Evolutionary conservation across 108 stramenopile genomes (phyloP), one percentile per base, ranked within the genome.

Genomic region (Pseudonitzschia multistriata): DNA sequence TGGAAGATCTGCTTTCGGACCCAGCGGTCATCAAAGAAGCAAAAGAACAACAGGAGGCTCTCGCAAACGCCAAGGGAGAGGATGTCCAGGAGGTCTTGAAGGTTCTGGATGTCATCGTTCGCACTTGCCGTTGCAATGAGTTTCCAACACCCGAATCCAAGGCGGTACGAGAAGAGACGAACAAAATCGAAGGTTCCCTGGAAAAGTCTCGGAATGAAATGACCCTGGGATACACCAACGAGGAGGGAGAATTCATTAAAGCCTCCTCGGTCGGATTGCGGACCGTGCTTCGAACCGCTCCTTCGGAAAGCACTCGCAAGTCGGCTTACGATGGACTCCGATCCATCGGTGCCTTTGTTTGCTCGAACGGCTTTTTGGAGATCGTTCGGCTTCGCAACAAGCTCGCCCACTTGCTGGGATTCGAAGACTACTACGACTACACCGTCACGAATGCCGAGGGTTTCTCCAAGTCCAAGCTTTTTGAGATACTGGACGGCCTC

Each of bases 381-480:
- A 80, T 90, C 30, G 81, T 90, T 60, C 85, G 85, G 53, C 64
- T 78, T 3, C 73, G 89, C 21, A 90, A 90, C 48, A 62, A 70
- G 28, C 54, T 90, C 66, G 89, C 86, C 1, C 81, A 80, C 40
- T 36, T 60, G 13, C 62, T 87, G 0, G 85, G 85, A 0, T 87
- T 65, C 62, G 54, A 73, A 2, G 86, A 87, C 66, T 90, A 82
- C 62, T 90, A 90, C 62, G 89, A 90, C 69, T 85, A 85, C 75
- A 83, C 82, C 62, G 89, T 90, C 0, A 74, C 84, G 13, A 83
- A 85, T 48, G 82, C 89, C 19, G 89, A 90, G 63, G 89, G 86
- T 49, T 87, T 90, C 73, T 76, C 77, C 24, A 90, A 90, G 67
- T 24, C 68, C 5, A 79, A 66, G 21, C 68, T 90, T 15, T 90